Evolutionary conservation across 345 rosid species (phyloP), one percentile per base, ranked within the genome.

Genomic region (Kandelia obovata): DNA sequence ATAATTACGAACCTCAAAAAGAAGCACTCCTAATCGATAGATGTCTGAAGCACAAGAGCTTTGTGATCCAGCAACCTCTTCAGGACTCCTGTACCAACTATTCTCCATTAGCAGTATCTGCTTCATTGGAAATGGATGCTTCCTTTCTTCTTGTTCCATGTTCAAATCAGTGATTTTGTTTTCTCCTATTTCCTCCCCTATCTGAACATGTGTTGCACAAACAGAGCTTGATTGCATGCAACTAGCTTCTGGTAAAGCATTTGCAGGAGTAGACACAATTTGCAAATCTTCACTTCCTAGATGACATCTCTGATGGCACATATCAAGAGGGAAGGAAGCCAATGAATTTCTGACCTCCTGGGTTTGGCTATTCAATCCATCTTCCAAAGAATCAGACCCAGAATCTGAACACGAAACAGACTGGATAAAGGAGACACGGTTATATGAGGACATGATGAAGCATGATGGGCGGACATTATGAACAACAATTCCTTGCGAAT

Each of bases 321-420:
- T 75, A 68, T 81, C 84, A 52, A 60, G 70, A 61, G 84, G 85
- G 76, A 78, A 83, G 46, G 80, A 46, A 60, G 80, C 76, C 30
- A 82, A 74, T 49, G 73, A 71, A 56, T 76, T 71, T 74, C 77
- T 86, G 65, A 34, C 53, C 64, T 79, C 89, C 83, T 69, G 64
- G 35, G 69, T 79, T 62, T 75, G 91, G 79, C 78, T 78, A 73
- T 82, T 81, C 49, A 70, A 73, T 73, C 85, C 88, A 74, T 87
- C 96, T 75, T 94, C 98, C 27, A 73, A 58, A 46, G 92, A 89
- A 75, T 95, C 99, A 58, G 99, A 95, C 63, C 99, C 97, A 23
- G 96, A 87, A 74, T 92, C 97, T 16, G 99, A 94, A 83, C 92
- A 89, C 64, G 98, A 92, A 63, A 96, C 94, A 53, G 99, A 92